phyloP scores from a whole-genome alignment of 2,329 filamentous ascomycete genomes.

The Thelonectria rubi region DNA sequence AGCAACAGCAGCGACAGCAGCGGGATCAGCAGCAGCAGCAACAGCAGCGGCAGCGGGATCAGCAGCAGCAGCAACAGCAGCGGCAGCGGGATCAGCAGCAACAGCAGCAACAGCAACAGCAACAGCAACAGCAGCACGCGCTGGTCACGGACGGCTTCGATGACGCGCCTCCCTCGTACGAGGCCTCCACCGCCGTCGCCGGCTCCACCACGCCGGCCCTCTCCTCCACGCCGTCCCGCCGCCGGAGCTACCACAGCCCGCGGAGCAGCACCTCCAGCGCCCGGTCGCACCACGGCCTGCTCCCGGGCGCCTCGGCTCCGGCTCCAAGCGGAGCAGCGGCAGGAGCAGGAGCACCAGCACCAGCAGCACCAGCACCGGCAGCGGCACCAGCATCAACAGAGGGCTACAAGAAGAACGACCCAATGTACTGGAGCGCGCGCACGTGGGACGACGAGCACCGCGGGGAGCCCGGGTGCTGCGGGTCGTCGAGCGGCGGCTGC shows the following conservation, averaged over 20 bases:
- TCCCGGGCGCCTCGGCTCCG: not conserved
- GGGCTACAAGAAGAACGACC: slow-evolving; percentile 15
- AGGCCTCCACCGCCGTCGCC: slow-evolving; percentile 12
- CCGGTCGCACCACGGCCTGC: slow-evolving; percentile 12
- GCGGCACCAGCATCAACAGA: not conserved
- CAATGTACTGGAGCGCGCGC: slow-evolving; percentile 20
- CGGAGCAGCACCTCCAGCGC: slow-evolving; percentile 16
- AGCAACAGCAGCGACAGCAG: too few species aligned
- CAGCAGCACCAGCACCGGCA: too few species aligned
- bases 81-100: too few species aligned
- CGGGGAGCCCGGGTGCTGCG: slow-evolving; percentile 20
- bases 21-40: too few species aligned
- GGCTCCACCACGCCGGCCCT: not conserved
- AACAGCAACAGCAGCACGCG: not conserved
- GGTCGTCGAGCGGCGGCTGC: slow-evolving; percentile 22
- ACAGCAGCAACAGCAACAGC: not conserved
- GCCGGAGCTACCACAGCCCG: not conserved
- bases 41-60: too few species aligned
- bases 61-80: too few species aligned
- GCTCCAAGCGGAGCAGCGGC: not conserved
- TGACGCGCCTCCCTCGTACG: slow-evolving; percentile 21
- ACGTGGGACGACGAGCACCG: slow-evolving; percentile 3
- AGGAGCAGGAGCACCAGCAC: too few species aligned
- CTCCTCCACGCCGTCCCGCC: not conserved
- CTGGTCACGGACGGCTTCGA: slow-evolving; percentile 13